Percentiles rank a stretch among this genome's conserved stretches.
These are phyloP conservation scores for Bryoglossum gracile DNA, from an alignment of 495 filamentous ascomycete species.

Conservation along the genomic window DNA sequence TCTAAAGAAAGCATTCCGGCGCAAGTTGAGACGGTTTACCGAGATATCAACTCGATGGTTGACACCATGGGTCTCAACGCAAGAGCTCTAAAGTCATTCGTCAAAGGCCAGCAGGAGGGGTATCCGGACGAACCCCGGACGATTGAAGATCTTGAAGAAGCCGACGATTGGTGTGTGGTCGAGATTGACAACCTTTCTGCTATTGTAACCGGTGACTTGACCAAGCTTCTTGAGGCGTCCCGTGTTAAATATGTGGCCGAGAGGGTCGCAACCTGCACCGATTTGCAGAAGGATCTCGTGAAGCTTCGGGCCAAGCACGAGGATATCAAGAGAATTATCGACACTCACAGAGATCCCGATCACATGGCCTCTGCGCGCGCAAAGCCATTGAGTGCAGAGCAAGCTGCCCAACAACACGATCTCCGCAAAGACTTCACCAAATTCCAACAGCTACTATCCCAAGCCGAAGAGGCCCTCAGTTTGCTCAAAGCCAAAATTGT, in stretches of 20 bases:
- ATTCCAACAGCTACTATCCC: conserved; percentile 64
- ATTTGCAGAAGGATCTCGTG: conserved; percentile 56
- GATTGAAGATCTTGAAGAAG: conserved; percentile 52
- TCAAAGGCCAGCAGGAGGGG: conserved; percentile 52
- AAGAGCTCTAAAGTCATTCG: conserved; percentile 63
- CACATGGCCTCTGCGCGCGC: conserved; percentile 48
- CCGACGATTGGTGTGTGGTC: conserved; percentile 59
- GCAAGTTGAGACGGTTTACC: conserved; percentile 78
- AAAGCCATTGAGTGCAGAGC: conserved; percentile 74
- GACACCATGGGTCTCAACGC: conserved; percentile 86
- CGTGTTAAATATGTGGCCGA: conserved; percentile 55
- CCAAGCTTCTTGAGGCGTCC: conserved; percentile 52
- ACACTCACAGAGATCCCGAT: conserved; percentile 55
- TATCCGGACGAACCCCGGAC: conserved; percentile 41
- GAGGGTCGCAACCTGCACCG: conserved; percentile 53
- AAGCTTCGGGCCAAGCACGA: conserved; percentile 61
- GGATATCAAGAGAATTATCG: conserved; percentile 65
- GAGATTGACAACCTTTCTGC: conserved; percentile 59
- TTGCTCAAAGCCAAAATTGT: conserved; percentile 76
- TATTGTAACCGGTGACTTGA: conserved; percentile 49
- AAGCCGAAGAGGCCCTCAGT: conserved; percentile 74
- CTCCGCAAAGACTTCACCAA: conserved; percentile 61
- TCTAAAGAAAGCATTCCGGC: conserved; percentile 59
- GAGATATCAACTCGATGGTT: conserved; percentile 94
- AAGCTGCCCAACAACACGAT: conserved; percentile 73